phyloP scores from a whole-genome alignment of 2,329 filamentous ascomycete species.

The Arthrobotrys entomopaga region DNA sequence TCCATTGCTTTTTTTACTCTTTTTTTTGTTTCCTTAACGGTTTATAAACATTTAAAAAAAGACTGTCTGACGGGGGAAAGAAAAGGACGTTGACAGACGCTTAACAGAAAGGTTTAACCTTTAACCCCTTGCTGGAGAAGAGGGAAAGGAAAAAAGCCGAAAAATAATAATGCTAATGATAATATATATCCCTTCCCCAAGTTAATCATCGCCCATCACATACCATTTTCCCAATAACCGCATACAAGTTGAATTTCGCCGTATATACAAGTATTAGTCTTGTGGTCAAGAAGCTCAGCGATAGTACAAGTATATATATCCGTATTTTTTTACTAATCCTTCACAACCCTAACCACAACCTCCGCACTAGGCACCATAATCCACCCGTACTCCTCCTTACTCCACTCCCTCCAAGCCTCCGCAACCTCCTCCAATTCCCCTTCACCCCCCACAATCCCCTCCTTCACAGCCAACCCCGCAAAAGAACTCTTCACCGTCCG shows the following conservation, averaged over 20 bases:
- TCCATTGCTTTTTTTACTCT: conserved; percentile 4
- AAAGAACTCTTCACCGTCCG: conserved; percentile 38
- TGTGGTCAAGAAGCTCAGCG: no score
- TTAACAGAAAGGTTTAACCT: not conserved
- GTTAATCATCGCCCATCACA: not conserved
- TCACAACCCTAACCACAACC: conserved; percentile 35
- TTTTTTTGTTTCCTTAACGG: not conserved
- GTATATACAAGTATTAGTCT: no score
- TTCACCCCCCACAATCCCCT: not conserved
- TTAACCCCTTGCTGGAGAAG: not conserved
- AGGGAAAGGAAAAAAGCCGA: not conserved
- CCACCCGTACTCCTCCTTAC: conserved; percentile 31
- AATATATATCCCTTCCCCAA: conserved; percentile 20
- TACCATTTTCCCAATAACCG: no score
- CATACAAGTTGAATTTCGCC: no score
- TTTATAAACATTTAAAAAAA: conserved; percentile 18
- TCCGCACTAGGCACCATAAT: conserved; percentile 40
- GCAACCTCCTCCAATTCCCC: conserved; percentile 29
- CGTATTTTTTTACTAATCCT: conserved; percentile 7
- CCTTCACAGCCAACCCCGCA: conserved; percentile 17
- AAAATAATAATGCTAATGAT: conserved; percentile 44
- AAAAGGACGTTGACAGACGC: not conserved
- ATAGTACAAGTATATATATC: no score
- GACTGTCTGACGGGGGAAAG: not conserved
- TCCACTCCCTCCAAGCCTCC: conserved; percentile 28